Conservation (phyloP, 2,329 filamentous ascomycete species). For the Phoma sp. region DNA sequence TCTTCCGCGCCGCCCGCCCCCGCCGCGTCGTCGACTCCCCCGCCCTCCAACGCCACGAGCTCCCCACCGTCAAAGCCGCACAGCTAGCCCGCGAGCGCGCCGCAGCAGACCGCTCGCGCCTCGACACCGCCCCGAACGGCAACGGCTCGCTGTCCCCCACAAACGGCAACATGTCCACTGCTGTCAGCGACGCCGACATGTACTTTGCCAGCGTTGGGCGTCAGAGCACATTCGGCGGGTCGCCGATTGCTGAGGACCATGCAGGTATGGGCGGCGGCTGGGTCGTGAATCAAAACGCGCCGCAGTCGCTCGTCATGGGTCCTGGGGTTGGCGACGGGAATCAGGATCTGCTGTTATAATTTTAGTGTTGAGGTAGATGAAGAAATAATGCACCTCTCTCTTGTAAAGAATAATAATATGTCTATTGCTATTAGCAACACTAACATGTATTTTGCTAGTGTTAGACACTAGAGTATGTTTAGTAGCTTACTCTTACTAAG, state of each 20-base stretch:
- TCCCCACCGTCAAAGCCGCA: conserved; percentile 63
- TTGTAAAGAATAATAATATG: conserved; percentile 53
- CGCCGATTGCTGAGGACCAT: conserved; percentile 40
- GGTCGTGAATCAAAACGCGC: conserved; percentile 47
- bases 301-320: conserved; percentile 39
- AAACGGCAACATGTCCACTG: conserved; percentile 65
- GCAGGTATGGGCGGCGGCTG: conserved; percentile 39
- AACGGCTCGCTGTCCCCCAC: conserved; percentile 29
- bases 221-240: conserved; percentile 46
- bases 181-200: conserved; percentile 83
- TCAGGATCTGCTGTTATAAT: conserved; percentile 39
- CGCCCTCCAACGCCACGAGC: conserved; percentile 76
- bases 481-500: conserved; percentile 42
- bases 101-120: conserved; percentile 35
- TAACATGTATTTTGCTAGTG: conserved; percentile 84
- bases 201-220: conserved; percentile 74
- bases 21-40: conserved; percentile 81
- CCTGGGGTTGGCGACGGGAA: conserved; percentile 37
- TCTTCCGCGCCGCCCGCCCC: conserved; percentile 88
- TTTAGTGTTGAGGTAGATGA: background rate
- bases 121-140: conserved; percentile 38
- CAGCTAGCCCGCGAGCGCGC: conserved; percentile 42
- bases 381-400: no score
- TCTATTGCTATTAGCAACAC: conserved; percentile 80
- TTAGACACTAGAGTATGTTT: conserved; percentile 45